Conservation (phyloP, 108 stramenopile species). For the Schizochytrium sp. region DNA sequence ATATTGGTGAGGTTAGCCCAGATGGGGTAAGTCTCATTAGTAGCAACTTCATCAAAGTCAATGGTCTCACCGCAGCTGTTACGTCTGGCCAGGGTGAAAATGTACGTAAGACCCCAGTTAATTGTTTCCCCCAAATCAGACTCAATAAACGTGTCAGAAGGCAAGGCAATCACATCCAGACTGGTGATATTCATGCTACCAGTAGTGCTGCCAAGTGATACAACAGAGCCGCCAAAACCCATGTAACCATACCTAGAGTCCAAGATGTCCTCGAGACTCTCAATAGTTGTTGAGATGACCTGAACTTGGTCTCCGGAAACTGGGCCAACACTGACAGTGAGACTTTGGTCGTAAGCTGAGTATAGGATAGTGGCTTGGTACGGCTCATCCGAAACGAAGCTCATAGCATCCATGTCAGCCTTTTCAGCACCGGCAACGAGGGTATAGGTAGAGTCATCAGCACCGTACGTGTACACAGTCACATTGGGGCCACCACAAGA, state of each 20-base stretch:
- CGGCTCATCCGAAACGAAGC: not conserved
- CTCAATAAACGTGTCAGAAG: slow-evolving; percentile 32
- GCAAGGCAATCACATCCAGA: not conserved
- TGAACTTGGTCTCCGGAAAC: not conserved
- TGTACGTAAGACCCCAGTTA: slow-evolving; percentile 19
- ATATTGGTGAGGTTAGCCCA: slow-evolving; percentile 42
- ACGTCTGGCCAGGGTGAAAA: not conserved
- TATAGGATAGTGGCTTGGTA: not conserved
- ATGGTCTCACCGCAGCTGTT: not conserved
- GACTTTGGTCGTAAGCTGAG: not conserved
- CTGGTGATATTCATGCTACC: not conserved
- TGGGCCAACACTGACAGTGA: not conserved
- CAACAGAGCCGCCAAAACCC: slow-evolving; percentile 14
- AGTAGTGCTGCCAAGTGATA: not conserved
- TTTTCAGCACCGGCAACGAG: not conserved
- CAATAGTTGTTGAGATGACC: not conserved
- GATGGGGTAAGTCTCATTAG: not conserved
- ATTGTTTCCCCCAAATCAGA: not conserved
- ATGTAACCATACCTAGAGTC: slow-evolving; percentile 36
- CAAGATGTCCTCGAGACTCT: slow-evolving; percentile 27
- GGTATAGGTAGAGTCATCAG: not conserved
- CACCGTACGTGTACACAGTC: not conserved
- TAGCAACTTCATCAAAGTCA: not conserved
- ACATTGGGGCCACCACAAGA: not conserved
- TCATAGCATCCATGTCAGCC: not conserved